phyloP scores from a whole-genome alignment of 306 rosid species.

The Acacia melanoxylon region DNA sequence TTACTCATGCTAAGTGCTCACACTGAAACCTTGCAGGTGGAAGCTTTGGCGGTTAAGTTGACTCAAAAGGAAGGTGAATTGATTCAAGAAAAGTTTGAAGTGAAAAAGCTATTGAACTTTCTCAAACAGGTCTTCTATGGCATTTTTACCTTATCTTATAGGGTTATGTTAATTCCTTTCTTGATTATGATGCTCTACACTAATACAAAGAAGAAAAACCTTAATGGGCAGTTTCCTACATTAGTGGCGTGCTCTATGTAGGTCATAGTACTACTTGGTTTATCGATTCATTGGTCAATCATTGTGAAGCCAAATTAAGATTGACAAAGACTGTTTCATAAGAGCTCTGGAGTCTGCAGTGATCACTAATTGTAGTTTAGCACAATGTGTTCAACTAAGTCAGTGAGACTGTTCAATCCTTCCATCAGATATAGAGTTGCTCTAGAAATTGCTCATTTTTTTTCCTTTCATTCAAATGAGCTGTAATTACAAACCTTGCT shows the following conservation, averaged over 20 bases:
- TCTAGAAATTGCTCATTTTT: too few relatives aligned
- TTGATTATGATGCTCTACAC: background rate
- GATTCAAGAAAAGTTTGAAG: conserved; percentile 99
- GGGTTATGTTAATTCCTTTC: conserved; percentile 8
- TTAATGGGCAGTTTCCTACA: background rate
- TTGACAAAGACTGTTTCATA: background rate
- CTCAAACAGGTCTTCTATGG: conserved; percentile 76
- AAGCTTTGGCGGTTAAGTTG: conserved; percentile 94
- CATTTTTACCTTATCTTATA: background rate
- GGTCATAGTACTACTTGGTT: background rate
- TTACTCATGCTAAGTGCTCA: conserved; percentile 8
- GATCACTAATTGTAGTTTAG: background rate
- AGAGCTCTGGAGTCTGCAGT: background rate
- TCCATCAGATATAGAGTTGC: background rate
- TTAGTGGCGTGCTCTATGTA: background rate
- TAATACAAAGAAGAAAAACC: background rate
- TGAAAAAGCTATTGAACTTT: conserved; percentile 81
- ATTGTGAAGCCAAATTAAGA: background rate
- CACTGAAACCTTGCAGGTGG: conserved; percentile 58
- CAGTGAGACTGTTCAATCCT: background rate
- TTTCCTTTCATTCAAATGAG: too few relatives aligned
- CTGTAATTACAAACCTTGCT: too few relatives aligned
- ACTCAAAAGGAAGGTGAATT: conserved; percentile 97
- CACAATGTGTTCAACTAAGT: background rate
- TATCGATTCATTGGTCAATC: background rate